Conservation (phyloP, 2,329 filamentous ascomycete species). For the Ophiocordyceps camponoti-rufipedis region DNA sequence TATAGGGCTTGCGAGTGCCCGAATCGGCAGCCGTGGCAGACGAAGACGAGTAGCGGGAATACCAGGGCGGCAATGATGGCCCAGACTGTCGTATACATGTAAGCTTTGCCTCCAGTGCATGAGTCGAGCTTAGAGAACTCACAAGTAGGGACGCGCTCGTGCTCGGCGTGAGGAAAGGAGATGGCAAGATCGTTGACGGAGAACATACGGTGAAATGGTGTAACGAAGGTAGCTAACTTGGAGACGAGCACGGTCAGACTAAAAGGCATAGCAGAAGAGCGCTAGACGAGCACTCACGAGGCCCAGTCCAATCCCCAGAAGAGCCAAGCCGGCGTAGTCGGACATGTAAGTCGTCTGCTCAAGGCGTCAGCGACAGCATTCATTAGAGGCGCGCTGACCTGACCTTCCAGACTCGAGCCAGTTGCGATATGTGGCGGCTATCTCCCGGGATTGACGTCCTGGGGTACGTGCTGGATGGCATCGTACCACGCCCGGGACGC, state of each 20-base stretch:
- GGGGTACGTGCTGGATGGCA: not conserved
- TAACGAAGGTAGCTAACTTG: slow-evolving; percentile 25
- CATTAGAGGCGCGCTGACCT: not conserved
- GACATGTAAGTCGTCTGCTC: slow-evolving; percentile 64
- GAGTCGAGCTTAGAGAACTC: slow-evolving; percentile 15
- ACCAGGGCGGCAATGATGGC: slow-evolving; percentile 65
- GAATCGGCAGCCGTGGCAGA: slow-evolving; percentile 43
- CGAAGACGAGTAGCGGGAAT: slow-evolving; percentile 48
- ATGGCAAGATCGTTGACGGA: slow-evolving; percentile 70
- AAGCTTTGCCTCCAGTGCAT: no score
- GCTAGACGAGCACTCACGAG: slow-evolving; percentile 24
- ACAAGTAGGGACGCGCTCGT: slow-evolving; percentile 70
- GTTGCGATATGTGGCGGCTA: slow-evolving; percentile 5
- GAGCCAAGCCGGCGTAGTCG: slow-evolving; percentile 65
- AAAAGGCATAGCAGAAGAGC: not conserved
- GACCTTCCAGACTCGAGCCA: slow-evolving; percentile 30
- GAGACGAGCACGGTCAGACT: not conserved
- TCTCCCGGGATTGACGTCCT: not conserved
- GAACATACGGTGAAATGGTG: slow-evolving; percentile 92
- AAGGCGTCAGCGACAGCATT: not conserved
- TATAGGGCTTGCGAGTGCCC: slow-evolving; percentile 62
- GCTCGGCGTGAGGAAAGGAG: slow-evolving; percentile 67
- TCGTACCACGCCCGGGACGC: not conserved
- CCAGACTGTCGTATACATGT: slow-evolving; percentile 26
- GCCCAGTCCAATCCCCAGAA: slow-evolving; percentile 51